These are phyloP conservation scores for Chamaecyparis obtusa DNA, from an alignment of 75 land plant species.

Conservation along the genomic window DNA sequence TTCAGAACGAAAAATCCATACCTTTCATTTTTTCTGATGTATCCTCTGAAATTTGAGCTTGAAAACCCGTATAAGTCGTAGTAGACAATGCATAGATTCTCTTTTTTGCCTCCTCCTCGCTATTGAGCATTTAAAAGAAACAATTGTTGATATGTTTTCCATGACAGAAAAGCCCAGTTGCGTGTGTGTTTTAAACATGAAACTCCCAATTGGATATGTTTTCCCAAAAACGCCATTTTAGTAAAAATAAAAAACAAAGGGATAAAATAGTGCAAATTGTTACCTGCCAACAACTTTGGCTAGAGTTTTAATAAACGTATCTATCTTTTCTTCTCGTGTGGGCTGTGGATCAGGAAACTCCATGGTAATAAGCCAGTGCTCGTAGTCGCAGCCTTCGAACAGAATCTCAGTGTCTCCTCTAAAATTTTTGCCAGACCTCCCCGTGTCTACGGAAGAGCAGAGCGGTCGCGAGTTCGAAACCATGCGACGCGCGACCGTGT, in stretches of 20 bases:
- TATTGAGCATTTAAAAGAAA: neutral
- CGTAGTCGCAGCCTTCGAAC: conserved; percentile 71
- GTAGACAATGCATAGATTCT: conserved; percentile 12
- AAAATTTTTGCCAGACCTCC: conserved; percentile 53
- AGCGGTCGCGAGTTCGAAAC: conserved; percentile 31
- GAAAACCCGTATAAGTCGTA: conserved; percentile 19
- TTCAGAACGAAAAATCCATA: neutral
- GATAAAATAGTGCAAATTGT: neutral
- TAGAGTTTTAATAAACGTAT: conserved; percentile 46
- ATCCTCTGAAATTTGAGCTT: conserved; percentile 18
- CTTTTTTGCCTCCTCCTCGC: conserved; percentile 18
- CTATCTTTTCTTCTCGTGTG: conserved; percentile 50
- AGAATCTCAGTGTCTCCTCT: conserved; percentile 65
- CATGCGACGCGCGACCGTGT: neutral
- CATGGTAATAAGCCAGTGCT: conserved; percentile 66
- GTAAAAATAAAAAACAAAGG: neutral
- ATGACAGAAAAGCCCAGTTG: neutral
- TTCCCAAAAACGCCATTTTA: neutral
- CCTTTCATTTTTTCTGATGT: conserved; percentile 12
- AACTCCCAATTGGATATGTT: neutral
- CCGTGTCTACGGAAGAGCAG: conserved; percentile 57
- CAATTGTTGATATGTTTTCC: neutral
- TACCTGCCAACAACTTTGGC: conserved; percentile 54
- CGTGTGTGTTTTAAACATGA: neutral
- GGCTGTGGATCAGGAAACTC: conserved; percentile 53